Conservation (phyloP, 345 rosid species). For the Aegle marmelos region DNA sequence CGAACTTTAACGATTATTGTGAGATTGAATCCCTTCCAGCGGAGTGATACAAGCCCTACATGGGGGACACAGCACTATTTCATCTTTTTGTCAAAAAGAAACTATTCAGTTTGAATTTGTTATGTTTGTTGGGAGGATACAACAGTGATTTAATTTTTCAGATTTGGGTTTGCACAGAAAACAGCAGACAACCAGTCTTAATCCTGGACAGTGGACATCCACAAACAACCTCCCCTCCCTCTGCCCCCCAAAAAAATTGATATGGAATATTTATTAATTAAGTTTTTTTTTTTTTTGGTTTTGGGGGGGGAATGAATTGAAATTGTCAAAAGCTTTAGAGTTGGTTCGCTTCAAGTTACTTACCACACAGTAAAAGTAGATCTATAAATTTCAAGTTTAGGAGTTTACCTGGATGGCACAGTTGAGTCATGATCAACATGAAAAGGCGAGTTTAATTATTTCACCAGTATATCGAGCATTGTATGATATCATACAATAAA, state of each 20-base stretch:
- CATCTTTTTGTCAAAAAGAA: neutral
- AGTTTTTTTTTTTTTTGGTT: too few species aligned
- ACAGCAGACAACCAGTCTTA: neutral
- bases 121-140: neutral
- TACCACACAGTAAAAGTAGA: neutral
- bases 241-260: too few species aligned
- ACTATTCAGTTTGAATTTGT: conserved; percentile 10
- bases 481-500: too few species aligned
- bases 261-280: too few species aligned
- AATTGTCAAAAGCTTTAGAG: neutral
- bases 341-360: neutral
- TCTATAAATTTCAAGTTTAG: neutral
- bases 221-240: neutral
- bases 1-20: neutral
- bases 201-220: neutral
- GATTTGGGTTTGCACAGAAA: neutral
- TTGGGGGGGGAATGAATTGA: too few species aligned
- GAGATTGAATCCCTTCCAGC: neutral
- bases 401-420: neutral
- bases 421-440: conserved; percentile 7
- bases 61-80: neutral
- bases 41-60: neutral
- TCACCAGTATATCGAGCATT: neutral
- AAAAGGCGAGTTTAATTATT: conserved; percentile 18
- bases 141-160: neutral